Evolutionary conservation across 345 rosid species (phyloP), one percentile per base, ranked within the genome.

Genomic region (Populus tremula): DNA sequence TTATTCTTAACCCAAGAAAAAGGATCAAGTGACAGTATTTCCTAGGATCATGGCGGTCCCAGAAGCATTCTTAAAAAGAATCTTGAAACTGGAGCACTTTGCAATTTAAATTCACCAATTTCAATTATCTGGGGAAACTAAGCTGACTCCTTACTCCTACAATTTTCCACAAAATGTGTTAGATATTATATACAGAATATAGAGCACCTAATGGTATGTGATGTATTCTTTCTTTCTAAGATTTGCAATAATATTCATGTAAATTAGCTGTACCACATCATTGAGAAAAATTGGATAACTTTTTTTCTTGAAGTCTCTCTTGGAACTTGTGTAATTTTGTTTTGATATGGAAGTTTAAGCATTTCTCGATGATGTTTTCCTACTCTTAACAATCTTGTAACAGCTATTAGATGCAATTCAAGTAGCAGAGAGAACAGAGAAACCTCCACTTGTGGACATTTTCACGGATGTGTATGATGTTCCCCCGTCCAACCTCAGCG

Each of bases 341-440:
- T 20, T 50, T 6, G 10, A 18, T 56, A 20, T 65, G 27, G 12
- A 54, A 18, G 3, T 33, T 5, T 33, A 17, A 18, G 8, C 35
- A 10, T 67, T 33, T 29, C 17, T n/a, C 2, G n/a, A 33, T 33
- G 43, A 53, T 25, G 73, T 67, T 70, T 66, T 21, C 39, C 72
- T 10, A 49, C 63, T 71, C 12, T 31, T 11, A 21, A 8, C 36
- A 33, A 49, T 72, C 75, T 70, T 64, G 56, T 43, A 67, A 83
- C 93, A 95, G 99, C 65, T 93, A 41, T 79, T 95, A 70, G 81
- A 87, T 21, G 98, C 96, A 47, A 85, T 95, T 79, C 91, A 94
- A 82, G 88, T 69, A 64, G 98, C 98, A 10, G 98, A 93, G 86
- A 86, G 78, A 85, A 76, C 72, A 2, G 89, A 88, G 85, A 95